Evolutionary conservation across 129 eudicot genomes (phyloP).

Genomic region (Centella asiatica): DNA sequence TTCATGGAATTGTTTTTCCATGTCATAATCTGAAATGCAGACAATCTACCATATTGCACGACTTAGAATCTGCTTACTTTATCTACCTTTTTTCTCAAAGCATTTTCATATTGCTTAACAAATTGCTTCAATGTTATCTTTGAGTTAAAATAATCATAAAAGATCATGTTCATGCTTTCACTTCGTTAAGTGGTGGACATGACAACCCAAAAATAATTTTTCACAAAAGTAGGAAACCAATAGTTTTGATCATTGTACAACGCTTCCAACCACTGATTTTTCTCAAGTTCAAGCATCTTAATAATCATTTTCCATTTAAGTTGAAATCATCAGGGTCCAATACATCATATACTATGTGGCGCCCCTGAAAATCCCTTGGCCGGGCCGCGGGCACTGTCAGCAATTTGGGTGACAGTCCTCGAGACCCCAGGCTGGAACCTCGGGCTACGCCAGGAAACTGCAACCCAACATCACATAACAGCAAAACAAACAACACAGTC

Average conservation of each 20-base stretch:
- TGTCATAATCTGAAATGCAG: not conserved
- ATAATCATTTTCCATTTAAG: not conserved
- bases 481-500: too few relatives aligned
- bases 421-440: too few relatives aligned
- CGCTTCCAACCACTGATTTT: not conserved
- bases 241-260: not conserved
- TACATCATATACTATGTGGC: not conserved
- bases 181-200: slow-evolving; percentile 8
- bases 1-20: not conserved
- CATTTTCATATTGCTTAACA: not conserved
- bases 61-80: not conserved
- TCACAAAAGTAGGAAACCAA: not conserved
- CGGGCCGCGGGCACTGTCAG: too few relatives aligned
- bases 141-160: slow-evolving; percentile 4
- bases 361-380: too few relatives aligned
- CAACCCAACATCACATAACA: too few relatives aligned
- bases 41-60: not conserved
- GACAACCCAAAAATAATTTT: not conserved
- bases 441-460: too few relatives aligned
- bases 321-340: not conserved
- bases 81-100: not conserved
- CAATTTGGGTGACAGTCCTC: too few relatives aligned
- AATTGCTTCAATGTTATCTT: slow-evolving; percentile 1
- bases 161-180: slow-evolving; percentile 7
- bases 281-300: not conserved